Percentiles rank a stretch among this genome's conserved stretches.
These are phyloP conservation scores for Trichoderma arundinaceum DNA, from an alignment of 2,329 filamentous ascomycete genomes.

Conservation along the genomic window DNA sequence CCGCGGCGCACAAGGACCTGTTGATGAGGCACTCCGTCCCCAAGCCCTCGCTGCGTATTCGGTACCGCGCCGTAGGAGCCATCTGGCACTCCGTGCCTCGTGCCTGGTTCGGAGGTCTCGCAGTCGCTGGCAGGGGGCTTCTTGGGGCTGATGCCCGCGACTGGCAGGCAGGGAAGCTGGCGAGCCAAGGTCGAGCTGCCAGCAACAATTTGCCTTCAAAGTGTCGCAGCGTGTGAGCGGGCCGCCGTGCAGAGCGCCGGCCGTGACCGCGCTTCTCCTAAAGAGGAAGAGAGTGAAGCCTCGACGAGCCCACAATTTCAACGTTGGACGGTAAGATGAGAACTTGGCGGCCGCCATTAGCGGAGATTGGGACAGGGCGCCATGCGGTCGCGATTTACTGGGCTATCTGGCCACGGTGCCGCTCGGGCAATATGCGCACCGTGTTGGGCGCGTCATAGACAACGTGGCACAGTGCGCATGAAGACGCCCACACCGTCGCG, in stretches of 20 bases:
- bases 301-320: constrained; percentile 26
- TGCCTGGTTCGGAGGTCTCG: background rate
- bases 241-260: constrained; percentile 32
- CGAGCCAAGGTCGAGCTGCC: constrained; percentile 1
- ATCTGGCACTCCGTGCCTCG: constrained; percentile 7
- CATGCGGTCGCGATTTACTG: constrained; percentile 23
- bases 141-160: background rate
- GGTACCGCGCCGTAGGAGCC: constrained; percentile 10
- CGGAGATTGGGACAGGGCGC: constrained; percentile 33
- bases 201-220: constrained; percentile 7
- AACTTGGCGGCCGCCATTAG: constrained; percentile 33
- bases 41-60: background rate
- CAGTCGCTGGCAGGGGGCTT: too few relatives aligned
- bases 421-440: background rate
- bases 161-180: background rate
- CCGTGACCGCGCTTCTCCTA: constrained; percentile 29
- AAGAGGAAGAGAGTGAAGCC: constrained; percentile 31
- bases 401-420: constrained; percentile 25
- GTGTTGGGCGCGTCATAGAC: background rate
- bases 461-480: constrained; percentile 29
- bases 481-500: constrained; percentile 32
- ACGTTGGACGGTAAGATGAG: constrained; percentile 30
- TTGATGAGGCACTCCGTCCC: too few relatives aligned
- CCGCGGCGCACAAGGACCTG: background rate
- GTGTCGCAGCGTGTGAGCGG: constrained; percentile 32